phyloP scores from a whole-genome alignment of 805 yeast genomes.

The Wickerhamiella spandovensis region DNA sequence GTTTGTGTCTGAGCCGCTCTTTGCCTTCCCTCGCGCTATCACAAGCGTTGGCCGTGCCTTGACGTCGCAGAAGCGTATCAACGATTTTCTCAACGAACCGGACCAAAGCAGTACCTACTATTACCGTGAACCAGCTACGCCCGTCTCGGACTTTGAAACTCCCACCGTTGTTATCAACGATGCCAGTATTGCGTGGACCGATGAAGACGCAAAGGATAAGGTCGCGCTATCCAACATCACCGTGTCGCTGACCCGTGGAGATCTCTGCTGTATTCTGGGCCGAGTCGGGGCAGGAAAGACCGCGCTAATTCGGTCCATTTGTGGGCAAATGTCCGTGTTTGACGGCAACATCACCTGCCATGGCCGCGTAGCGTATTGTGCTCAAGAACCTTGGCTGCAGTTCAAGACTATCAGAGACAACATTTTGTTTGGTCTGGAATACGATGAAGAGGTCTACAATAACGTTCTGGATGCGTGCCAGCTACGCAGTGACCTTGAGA shows the following conservation, averaged over 20 bases:
- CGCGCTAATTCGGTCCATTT: constrained; percentile 59
- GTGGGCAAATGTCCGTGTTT: constrained; percentile 64
- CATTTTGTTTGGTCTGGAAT: constrained; percentile 61
- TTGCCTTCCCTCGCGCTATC: constrained; percentile 10
- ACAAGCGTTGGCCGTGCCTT: constrained; percentile 9
- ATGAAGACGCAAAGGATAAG: not conserved
- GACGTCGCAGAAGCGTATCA: constrained; percentile 12
- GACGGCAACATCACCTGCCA: constrained; percentile 52
- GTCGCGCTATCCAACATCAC: constrained; percentile 53
- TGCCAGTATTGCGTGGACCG: constrained; percentile 11
- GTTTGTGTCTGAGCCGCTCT: constrained; percentile 32
- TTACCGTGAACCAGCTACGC: not conserved
- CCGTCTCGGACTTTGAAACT: not conserved
- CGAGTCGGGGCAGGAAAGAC: constrained; percentile 86
- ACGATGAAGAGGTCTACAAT: constrained; percentile 62
- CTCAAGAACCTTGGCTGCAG: constrained; percentile 90
- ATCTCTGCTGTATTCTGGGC: constrained; percentile 76
- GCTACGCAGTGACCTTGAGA: constrained; percentile 53
- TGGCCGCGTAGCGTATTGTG: constrained; percentile 69
- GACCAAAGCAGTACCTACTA: constrained; percentile 9
- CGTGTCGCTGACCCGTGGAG: constrained; percentile 56
- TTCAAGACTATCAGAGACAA: constrained; percentile 80
- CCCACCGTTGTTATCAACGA: constrained; percentile 4
- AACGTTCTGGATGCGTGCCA: constrained; percentile 77
- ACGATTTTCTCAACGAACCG: constrained; percentile 11